Conservation (phyloP, 23 red algal species). For the Agarophyton chilense region DNA sequence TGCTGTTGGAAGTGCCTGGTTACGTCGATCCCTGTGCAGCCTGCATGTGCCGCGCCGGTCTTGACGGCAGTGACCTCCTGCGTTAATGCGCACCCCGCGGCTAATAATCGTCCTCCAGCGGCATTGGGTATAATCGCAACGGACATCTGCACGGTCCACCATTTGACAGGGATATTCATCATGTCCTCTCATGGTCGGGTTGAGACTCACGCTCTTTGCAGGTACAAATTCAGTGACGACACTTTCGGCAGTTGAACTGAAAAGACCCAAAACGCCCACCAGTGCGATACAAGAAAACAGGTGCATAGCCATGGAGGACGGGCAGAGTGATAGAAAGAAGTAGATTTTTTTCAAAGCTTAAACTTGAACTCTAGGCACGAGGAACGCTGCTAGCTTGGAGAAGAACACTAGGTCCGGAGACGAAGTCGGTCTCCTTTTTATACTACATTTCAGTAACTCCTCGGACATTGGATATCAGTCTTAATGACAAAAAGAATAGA, state of each 20-base stretch:
- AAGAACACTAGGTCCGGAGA: no score
- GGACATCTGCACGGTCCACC: neutral
- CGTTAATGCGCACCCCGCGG: neutral
- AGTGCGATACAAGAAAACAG: neutral
- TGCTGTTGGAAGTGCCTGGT: neutral
- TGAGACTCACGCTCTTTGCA: neutral
- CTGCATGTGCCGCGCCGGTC: neutral
- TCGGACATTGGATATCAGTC: no score
- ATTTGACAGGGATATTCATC: constrained; percentile 1
- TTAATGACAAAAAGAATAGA: no score
- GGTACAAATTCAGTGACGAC: neutral
- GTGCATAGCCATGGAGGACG: neutral
- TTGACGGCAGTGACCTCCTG: neutral
- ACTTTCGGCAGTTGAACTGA: neutral
- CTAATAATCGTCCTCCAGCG: neutral
- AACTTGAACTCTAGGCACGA: no score
- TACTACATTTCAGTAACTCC: no score
- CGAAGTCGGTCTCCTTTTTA: no score
- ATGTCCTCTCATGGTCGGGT: neutral
- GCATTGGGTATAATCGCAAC: neutral
- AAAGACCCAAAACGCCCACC: neutral
- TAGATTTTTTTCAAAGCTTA: no score
- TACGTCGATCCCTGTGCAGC: neutral
- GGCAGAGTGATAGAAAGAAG: no score
- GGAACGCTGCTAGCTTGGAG: no score